phyloP scores from a whole-genome alignment of 2,329 filamentous ascomycete genomes.

The Elsinoe arachidis region DNA sequence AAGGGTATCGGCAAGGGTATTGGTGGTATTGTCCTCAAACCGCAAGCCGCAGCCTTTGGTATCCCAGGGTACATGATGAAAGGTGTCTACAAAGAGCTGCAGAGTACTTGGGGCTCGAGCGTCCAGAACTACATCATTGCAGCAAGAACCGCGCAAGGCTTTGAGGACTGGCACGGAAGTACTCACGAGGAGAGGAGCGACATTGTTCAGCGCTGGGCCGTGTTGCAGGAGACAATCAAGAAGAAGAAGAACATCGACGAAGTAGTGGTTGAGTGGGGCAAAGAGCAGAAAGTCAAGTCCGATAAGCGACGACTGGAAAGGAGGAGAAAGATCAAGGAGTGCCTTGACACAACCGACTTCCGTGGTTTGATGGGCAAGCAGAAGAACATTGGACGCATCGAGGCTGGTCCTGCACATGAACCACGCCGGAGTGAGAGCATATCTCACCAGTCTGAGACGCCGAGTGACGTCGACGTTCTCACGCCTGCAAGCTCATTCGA shows the following conservation, averaged over 20 bases:
- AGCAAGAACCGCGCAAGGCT: constrained; percentile 66
- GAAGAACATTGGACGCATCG: not conserved
- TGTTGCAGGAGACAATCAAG: constrained; percentile 49
- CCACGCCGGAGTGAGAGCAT: not conserved
- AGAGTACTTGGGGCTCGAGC: constrained; percentile 58
- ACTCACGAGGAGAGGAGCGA: constrained; percentile 53
- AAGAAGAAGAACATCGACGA: constrained; percentile 51
- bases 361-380: not conserved
- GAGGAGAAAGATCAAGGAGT: constrained; percentile 8
- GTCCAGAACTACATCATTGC: constrained; percentile 73
- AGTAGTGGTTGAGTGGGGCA: constrained; percentile 29
- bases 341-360: constrained; percentile 11
- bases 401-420: not conserved
- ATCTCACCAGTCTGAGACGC: not conserved
- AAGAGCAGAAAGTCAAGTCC: constrained; percentile 18
- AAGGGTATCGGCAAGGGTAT: constrained; percentile 75
- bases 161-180: constrained; percentile 51
- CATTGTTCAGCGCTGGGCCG: constrained; percentile 59
- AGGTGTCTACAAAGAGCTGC: constrained; percentile 65
- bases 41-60: constrained; percentile 26
- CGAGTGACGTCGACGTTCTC: constrained; percentile 1
- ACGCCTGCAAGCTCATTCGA: constrained; percentile 4
- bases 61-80: constrained; percentile 70
- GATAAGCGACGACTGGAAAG: not conserved
- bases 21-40: constrained; percentile 66